Evolutionary conservation across 73 alveolate genomes (phyloP).

Genomic region (Stentor coeruleus): DNA sequence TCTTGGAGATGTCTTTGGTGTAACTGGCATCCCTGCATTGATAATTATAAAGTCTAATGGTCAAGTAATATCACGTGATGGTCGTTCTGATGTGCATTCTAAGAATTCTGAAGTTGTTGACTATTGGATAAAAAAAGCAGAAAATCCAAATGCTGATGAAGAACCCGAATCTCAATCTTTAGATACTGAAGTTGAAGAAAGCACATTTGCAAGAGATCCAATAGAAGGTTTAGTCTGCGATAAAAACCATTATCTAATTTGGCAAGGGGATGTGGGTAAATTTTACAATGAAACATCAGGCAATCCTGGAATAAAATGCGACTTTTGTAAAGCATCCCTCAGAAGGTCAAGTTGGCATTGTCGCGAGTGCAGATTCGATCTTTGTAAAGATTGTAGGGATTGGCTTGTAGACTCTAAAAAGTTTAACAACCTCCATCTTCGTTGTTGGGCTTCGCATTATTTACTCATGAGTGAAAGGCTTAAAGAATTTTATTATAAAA

Average conservation of each 20-base stretch:
- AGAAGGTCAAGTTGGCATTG: conserved; percentile 9
- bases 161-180: neutral
- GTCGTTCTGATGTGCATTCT: conserved; percentile 40
- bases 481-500: neutral
- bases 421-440: neutral
- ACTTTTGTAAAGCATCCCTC: neutral
- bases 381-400: neutral
- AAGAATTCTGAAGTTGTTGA: conserved; percentile 50
- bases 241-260: neutral
- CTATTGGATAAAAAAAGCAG: conserved; percentile 32
- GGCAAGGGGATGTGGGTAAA: neutral
- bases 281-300: neutral
- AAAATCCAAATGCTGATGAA: neutral
- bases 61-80: conserved; percentile 41
- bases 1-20: conserved; percentile 62
- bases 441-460: neutral
- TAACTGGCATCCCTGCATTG: conserved; percentile 78
- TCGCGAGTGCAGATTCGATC: neutral
- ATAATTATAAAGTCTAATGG: conserved; percentile 49
- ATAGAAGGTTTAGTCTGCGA: neutral
- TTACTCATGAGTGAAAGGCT: neutral
- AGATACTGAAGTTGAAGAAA: neutral
- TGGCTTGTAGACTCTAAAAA: neutral
- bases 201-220: neutral
- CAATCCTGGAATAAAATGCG: neutral